A percentile compares a stretch with the other conserved stretches of the same genome.
These are phyloP conservation scores for Hypomontagnella submonticulosa DNA, from an alignment of 495 filamentous ascomycete species.

Conservation along the genomic window DNA sequence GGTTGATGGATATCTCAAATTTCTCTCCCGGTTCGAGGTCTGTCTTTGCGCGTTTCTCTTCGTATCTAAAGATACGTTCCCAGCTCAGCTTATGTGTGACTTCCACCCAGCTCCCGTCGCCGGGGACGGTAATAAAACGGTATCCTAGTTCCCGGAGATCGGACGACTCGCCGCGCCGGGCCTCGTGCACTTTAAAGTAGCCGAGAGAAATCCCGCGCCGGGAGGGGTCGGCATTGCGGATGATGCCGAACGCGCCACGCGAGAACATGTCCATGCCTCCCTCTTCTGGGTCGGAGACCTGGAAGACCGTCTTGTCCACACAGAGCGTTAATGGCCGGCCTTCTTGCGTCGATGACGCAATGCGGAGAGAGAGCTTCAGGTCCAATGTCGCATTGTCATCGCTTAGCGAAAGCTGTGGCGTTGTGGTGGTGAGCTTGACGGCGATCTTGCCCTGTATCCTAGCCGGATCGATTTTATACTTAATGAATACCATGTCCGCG, in stretches of 20 bases:
- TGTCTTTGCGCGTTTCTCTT: slow-evolving; percentile 4
- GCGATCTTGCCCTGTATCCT: too few relatives aligned
- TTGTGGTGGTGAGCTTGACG: too few relatives aligned
- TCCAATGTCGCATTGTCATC: neutral
- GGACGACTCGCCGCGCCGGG: too few relatives aligned
- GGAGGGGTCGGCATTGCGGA: slow-evolving; percentile 1
- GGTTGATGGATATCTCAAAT: neutral
- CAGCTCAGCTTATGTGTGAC: slow-evolving; percentile 18
- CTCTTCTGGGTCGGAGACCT: slow-evolving; percentile 1
- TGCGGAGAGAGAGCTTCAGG: neutral
- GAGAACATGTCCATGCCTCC: slow-evolving; percentile 5
- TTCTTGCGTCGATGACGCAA: neutral
- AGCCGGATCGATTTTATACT: too few relatives aligned
- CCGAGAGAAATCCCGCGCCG: neutral
- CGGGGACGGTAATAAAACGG: slow-evolving; percentile 16
- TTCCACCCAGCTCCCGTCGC: slow-evolving; percentile 3
- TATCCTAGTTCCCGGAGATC: slow-evolving; percentile 1
- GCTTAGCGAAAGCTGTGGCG: slow-evolving; percentile 5
- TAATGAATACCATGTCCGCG: too few relatives aligned
- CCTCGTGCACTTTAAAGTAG: neutral
- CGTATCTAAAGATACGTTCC: slow-evolving; percentile 28
- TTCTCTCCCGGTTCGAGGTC: neutral
- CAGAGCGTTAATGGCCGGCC: slow-evolving; percentile 2
- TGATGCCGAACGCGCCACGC: slow-evolving; percentile 2
- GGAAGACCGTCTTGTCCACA: neutral